A percentile compares a stretch with the other conserved stretches of the same genome.
These are phyloP conservation scores for Gracilaria vermiculophylla DNA, from an alignment of 23 red algal genomes.

Conservation along the genomic window DNA sequence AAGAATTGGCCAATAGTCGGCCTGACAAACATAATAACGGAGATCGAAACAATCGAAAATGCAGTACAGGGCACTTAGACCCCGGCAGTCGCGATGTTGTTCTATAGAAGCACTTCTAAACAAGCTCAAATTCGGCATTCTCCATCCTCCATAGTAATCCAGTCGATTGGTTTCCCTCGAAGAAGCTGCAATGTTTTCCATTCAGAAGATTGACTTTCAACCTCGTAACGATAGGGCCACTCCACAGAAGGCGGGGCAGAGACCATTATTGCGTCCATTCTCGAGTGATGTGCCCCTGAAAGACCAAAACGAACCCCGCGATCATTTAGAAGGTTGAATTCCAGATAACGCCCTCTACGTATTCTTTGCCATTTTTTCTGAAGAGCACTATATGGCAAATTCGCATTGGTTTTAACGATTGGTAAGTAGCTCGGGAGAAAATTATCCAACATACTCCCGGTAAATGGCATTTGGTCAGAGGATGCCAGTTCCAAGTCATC, in stretches of 20 bases:
- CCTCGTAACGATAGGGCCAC: conserved; percentile 50
- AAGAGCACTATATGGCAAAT: not conserved
- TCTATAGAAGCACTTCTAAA: not conserved
- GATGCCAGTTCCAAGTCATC: conserved; percentile 18
- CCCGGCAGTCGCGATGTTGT: not conserved
- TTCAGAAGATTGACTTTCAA: conserved; percentile 11
- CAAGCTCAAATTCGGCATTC: too few relatives aligned
- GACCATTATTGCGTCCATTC: conserved; percentile 66
- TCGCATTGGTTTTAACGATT: conserved; percentile 6
- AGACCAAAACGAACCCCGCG: conserved; percentile 74
- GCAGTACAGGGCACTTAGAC: too few relatives aligned
- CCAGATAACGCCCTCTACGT: conserved; percentile 53
- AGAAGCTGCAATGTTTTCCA: conserved; percentile 41
- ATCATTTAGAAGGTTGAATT: conserved; percentile 73
- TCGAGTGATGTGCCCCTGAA: not conserved
- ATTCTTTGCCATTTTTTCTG: conserved; percentile 62
- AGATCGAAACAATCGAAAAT: too few relatives aligned
- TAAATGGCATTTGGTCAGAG: not conserved
- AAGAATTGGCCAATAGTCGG: too few relatives aligned
- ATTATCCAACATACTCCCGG: not conserved
- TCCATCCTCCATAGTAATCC: not conserved
- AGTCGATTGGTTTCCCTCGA: conserved; percentile 38
- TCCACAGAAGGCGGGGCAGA: conserved; percentile 70
- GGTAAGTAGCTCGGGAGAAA: conserved; percentile 36
- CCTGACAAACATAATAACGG: too few relatives aligned